Evolutionary conservation across 768 basidiomycete genomes (phyloP), one percentile per base, ranked within the genome.

Genomic region (Collybia nuda): DNA sequence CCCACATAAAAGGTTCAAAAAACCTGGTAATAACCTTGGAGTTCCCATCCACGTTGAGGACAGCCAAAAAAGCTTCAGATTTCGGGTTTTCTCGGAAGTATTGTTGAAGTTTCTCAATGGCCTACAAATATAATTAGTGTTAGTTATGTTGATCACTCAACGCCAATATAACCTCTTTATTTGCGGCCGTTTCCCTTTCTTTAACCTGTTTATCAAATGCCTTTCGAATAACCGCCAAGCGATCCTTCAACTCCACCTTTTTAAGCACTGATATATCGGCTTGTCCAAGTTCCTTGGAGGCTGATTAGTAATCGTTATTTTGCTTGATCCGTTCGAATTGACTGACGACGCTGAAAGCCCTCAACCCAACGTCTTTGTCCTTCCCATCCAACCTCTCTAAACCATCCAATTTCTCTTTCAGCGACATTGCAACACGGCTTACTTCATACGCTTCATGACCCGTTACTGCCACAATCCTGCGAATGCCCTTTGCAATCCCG

Each of bases 401-500:
- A 40, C 69, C 74, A 47, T 82, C 80, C 37, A 98, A 78, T 53
- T 79, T 78, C 3, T 76, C 70, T 52, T 80, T 77, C 18, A 94
- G 77, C 15, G 74, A 73, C 45, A 81, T 75, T 4, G 90, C 93
- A 43, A 77, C 63, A 15, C 87, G 83, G 1, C 80, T 84, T 8
- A 88, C 92, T 22, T 88, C 87, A 28, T 88, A 80, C 0, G 97
- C 97, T 65, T 98, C 94, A 55, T 93, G 82, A 15, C 96, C 96
- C 0, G 97, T 98, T 44, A 99, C 86, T 32, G 93, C 97, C 43
- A 90, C 86, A 51, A 99, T 86, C 32, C 97, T 84, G 44, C 97
- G 87, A 56, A 98, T 96, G 36, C 97, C 97, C 74, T 98, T 98
- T 6, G 97, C 97, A 60, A 98, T 98, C 28, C 95, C 95, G 3